Conservation (phyloP, 805 yeast species). For the Metschnikowia kunwiensis region DNA sequence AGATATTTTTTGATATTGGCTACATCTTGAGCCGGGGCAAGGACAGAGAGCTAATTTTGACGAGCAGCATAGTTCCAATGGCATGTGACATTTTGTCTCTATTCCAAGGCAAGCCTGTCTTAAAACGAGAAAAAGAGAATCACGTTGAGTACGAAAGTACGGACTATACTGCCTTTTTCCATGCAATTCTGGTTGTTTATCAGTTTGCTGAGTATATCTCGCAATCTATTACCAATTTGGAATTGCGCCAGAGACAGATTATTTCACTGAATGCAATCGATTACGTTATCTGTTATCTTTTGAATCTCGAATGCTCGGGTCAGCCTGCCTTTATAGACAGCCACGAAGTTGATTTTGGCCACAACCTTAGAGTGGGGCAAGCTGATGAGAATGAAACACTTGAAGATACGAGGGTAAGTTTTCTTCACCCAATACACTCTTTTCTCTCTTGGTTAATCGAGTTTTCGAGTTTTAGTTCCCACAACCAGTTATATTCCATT, state of each 20-base stretch:
- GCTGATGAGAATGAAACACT: background rate
- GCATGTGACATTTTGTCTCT: slow-evolving; percentile 62
- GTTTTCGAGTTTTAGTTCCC: slow-evolving; percentile 33
- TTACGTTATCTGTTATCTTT: slow-evolving; percentile 29
- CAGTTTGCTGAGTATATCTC: slow-evolving; percentile 58
- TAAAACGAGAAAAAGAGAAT: slow-evolving; percentile 67
- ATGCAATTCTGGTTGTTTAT: slow-evolving; percentile 63
- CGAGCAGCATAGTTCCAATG: slow-evolving; percentile 49
- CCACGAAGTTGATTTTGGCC: slow-evolving; percentile 18
- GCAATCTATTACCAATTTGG: slow-evolving; percentile 36
- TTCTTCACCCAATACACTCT: slow-evolving; percentile 79
- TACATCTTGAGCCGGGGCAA: slow-evolving; percentile 71
- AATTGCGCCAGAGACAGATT: slow-evolving; percentile 7
- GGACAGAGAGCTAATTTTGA: slow-evolving; percentile 46
- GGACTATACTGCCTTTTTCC: slow-evolving; percentile 72
- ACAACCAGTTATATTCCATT: slow-evolving; percentile 22
- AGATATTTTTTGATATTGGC: slow-evolving; percentile 74
- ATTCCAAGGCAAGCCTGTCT: slow-evolving; percentile 75
- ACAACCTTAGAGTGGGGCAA: slow-evolving; percentile 11
- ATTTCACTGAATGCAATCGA: slow-evolving; percentile 28
- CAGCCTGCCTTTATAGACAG: slow-evolving; percentile 2
- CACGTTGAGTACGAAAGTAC: slow-evolving; percentile 92
- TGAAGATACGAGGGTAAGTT: slow-evolving; percentile 51
- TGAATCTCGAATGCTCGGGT: slow-evolving; percentile 24
- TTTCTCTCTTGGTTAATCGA: slow-evolving; percentile 71